Conservation (phyloP, 192 early-diverging fungal genomes). For the Dissophora globulifera region DNA sequence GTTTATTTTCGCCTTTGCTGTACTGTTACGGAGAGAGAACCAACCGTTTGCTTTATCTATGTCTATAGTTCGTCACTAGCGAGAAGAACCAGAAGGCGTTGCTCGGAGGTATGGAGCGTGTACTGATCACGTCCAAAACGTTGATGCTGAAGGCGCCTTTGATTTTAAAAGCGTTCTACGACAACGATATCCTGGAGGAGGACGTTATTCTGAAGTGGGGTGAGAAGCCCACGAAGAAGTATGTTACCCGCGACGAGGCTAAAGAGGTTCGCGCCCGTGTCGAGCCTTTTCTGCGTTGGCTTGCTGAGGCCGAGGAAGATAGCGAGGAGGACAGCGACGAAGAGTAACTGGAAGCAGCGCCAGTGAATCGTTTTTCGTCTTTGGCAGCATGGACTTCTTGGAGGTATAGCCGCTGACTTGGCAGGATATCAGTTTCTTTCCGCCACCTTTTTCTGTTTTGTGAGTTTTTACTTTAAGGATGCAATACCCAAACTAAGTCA, state of each 20-base stretch:
- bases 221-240: slow-evolving; percentile 78
- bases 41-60: too few species aligned
- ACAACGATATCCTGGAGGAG: slow-evolving; percentile 92
- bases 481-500: too few species aligned
- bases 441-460: too few species aligned
- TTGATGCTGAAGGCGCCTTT: slow-evolving; percentile 74
- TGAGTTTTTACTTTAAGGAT: too few species aligned
- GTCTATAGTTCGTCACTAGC: slow-evolving; percentile 72
- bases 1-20: neutral
- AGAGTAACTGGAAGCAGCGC: too few species aligned
- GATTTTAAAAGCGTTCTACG: slow-evolving; percentile 90
- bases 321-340: slow-evolving; percentile 67
- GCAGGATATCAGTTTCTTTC: too few species aligned
- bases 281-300: slow-evolving; percentile 91
- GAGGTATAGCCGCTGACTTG: too few species aligned
- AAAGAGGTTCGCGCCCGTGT: slow-evolving; percentile 88
- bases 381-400: too few species aligned
- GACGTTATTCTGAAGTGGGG: slow-evolving; percentile 91
- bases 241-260: slow-evolving; percentile 83
- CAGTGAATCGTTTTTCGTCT: too few species aligned
- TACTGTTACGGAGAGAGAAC: too few species aligned
- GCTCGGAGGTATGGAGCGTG: slow-evolving; percentile 92
- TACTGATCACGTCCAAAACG: slow-evolving; percentile 63
- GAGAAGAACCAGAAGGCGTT: slow-evolving; percentile 90
- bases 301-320: slow-evolving; percentile 83